These are phyloP conservation scores for Pugionium dolabratum DNA, from an alignment of 345 rosid genomes.

Conservation along the genomic window DNA sequence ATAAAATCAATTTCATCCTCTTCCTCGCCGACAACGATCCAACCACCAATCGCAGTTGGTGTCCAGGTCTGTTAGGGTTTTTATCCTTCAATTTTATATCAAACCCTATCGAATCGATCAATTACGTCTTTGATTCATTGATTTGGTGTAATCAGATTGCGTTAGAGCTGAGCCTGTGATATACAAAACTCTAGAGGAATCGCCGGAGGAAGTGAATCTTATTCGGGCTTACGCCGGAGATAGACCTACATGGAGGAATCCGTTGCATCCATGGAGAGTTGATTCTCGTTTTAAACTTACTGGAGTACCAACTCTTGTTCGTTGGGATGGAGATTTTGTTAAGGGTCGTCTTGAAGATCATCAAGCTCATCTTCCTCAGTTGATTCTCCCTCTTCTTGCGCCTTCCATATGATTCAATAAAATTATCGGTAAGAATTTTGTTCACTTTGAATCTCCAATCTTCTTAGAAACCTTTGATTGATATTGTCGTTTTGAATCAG, in stretches of 20 bases:
- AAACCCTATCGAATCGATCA: not conserved
- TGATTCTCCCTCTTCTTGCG: conserved; percentile 54
- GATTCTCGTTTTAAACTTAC: conserved; percentile 73
- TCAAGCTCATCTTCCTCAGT: conserved; percentile 71
- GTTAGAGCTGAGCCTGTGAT: conserved; percentile 95
- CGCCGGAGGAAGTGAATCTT: conserved; percentile 55
- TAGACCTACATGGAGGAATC: conserved; percentile 81
- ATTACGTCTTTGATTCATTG: not conserved
- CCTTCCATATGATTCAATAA: not conserved
- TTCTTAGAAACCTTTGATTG: not conserved
- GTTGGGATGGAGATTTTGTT: conserved; percentile 59
- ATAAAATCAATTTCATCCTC: conserved; percentile 68
- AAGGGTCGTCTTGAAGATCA: conserved; percentile 74
- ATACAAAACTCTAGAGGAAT: conserved; percentile 66
- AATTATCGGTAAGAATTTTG: not conserved
- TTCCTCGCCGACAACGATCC: conserved; percentile 86
- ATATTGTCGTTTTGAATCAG: conserved; percentile 14
- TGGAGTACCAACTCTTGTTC: conserved; percentile 79
- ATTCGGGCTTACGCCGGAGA: conserved; percentile 83
- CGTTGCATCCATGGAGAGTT: conserved; percentile 67
- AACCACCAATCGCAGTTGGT: conserved; percentile 75
- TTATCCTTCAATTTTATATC: too few relatives aligned
- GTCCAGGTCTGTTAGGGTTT: conserved; percentile 58
- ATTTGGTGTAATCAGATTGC: conserved; percentile 54
- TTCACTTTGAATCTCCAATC: not conserved